Percentiles rank a stretch among this genome's conserved stretches.
Conservation (phyloP, 2,329 filamentous ascomycete genomes). For the Massarina eburnea region DNA sequence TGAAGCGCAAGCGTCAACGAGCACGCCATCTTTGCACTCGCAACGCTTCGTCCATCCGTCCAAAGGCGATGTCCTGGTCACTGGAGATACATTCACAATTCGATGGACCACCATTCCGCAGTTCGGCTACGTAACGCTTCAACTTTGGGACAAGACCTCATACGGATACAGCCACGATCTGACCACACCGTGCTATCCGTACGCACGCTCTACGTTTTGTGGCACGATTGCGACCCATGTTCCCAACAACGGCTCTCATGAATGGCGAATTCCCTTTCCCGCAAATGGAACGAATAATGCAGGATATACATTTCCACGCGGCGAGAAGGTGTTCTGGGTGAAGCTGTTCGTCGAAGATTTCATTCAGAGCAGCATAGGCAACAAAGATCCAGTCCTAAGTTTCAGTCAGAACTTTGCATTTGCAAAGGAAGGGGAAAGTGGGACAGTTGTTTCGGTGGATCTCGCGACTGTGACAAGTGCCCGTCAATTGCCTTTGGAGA, state of each 20-base stretch:
- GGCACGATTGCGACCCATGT: slow-evolving; percentile 16
- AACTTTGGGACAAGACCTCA: slow-evolving; percentile 20
- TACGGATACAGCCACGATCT: slow-evolving; percentile 16
- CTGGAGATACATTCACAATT: slow-evolving; percentile 14
- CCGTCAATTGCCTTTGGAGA: background rate
- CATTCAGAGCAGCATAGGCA: slow-evolving; percentile 9
- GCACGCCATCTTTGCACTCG: slow-evolving; percentile 8
- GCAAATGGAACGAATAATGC: slow-evolving; percentile 6
- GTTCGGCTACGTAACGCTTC: slow-evolving; percentile 19
- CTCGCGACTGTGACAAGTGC: slow-evolving; percentile 1
- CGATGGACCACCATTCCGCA: slow-evolving; percentile 9
- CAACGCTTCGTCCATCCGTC: slow-evolving; percentile 14
- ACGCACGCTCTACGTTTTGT: slow-evolving; percentile 16
- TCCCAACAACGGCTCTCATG: slow-evolving; percentile 16
- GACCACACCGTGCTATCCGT: slow-evolving; percentile 16
- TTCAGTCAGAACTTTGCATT: slow-evolving; percentile 19
- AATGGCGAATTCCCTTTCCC: slow-evolving; percentile 7
- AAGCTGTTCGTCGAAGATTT: slow-evolving; percentile 23
- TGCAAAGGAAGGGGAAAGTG: slow-evolving; percentile 11
- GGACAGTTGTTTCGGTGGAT: background rate
- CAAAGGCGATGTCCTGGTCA: slow-evolving; percentile 5
- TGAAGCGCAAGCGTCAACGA: slow-evolving; percentile 1
- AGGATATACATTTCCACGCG: slow-evolving; percentile 12
- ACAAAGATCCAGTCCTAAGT: slow-evolving; percentile 17
- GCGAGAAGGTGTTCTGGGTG: slow-evolving; percentile 14